Base-by-base conservation (phyloP, 2,329 filamentous ascomycete species). In the Lachnellula suecica region DNA sequence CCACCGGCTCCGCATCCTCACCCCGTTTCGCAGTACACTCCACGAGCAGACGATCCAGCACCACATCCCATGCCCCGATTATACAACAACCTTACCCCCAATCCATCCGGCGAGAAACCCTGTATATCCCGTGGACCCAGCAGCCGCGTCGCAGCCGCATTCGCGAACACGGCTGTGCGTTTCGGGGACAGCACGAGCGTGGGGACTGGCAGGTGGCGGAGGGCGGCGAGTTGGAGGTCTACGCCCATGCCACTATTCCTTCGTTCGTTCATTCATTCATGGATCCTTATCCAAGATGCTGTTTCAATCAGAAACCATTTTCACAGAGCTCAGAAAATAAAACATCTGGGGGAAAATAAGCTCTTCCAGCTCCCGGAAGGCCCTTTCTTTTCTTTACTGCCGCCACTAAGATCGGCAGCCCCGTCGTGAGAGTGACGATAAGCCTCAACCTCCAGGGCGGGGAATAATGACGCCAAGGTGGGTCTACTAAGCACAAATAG, bases 211-310 rank as follows among this genome's bases (percentile, higher is more conserved):
- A 62, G 35, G 22, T 53, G 29, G 37, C 51, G 52, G 6, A 63
- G 54, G 35, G 57, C 55, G 15, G 59, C 50, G 6, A 62, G 41
- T 47, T 62, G 57, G 11, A 63, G 38, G 23, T 61, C 56, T 51
- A 29, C 29, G 34, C 2, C 49, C n/a, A 40, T 53, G 24, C 22
- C 19, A 34, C 20, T 13, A 23, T 24, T 40, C 23, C 13, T 10
- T 13, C 13, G 22, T n/a, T n/a, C n/a, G n/a, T n/a, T n/a, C n/a
- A n/a, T n/a, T n/a, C n/a, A n/a, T n/a, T n/a, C n/a, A n/a, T n/a
- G n/a, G n/a, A n/a, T n/a, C n/a, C n/a, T n/a, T n/a, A n/a, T n/a
- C n/a, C n/a, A n/a, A n/a, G n/a, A n/a, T n/a, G n/a, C n/a, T n/a
- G n/a, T n/a, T n/a, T n/a, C n/a, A n/a, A n/a, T n/a, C n/a, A n/a